Base-by-base conservation (phyloP, 2,329 filamentous ascomycete genomes). In the Pseudopyrenochaeta lycopersici region DNA sequence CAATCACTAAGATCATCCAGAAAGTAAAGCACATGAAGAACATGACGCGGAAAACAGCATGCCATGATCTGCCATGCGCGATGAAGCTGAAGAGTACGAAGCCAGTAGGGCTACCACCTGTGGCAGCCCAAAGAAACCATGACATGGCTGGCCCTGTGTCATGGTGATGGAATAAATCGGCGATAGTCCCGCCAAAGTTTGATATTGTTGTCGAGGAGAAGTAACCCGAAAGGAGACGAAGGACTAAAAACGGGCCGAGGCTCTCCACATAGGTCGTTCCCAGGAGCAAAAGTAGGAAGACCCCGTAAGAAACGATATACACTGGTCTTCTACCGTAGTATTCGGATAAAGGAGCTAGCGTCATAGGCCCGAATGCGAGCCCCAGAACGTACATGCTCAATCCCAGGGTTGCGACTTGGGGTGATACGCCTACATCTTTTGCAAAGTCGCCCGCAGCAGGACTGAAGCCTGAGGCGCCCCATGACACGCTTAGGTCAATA, bases 391-490 rank as follows among this genome's bases (percentile, higher is more conserved):
- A 82, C 44, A 82, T 64, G 39, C 76, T 80, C 41, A 82, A 47
- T 3, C 80, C 80, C 3, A 82, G 62, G 0, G 78, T 79, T 1
- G 76, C 78, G 17, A 80, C 64, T 36, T 78, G 75, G 14, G 71
- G 60, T 2, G 76, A 73, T 2, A 80, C 66, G 11, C 69, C 66
- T 50, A 82, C 78, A 14, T 79, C 76, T 7, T 74, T 66, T 1
- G 70, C 72, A 47, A 82, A 80, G 36, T 78, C 76, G n/a, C 54
- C 60, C 12, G 72, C 66, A 0, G 74, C 77, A 1, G 81, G 80
- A 2, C 78, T 81, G 61, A 79, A 82, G 7, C 80, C 80, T 5
- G 78, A 80, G 1, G 80, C 80, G 7, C 77, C 78, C 75, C 79
- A 82, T 14, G 67, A 71, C 27, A 75, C 72, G 32, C 66, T 71